These are phyloP conservation scores for Penicillium daleae DNA, from an alignment of 495 filamentous ascomycete species.

Conservation along the genomic window DNA sequence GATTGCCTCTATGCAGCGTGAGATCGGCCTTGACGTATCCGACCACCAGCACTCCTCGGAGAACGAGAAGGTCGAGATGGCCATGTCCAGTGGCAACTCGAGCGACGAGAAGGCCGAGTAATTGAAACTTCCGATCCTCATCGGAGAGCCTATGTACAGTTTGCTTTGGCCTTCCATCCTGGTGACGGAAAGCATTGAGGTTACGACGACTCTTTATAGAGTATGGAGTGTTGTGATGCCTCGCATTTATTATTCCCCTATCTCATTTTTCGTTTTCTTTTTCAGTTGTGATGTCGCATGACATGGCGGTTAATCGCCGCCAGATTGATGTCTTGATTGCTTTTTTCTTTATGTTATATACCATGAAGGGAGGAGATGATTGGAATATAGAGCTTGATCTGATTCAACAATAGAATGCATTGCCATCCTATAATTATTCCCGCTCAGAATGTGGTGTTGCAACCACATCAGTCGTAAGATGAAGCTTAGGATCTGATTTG, in stretches of 20 bases:
- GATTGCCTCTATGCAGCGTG: slow-evolving; percentile 35
- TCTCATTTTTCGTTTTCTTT: not conserved
- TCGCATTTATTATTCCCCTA: slow-evolving; percentile 19
- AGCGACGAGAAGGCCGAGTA: slow-evolving; percentile 34
- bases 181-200: slow-evolving; percentile 26
- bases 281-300: slow-evolving; percentile 13
- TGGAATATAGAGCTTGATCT: not conserved
- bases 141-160: not conserved
- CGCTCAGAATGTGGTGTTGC: not conserved
- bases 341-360: slow-evolving; percentile 16
- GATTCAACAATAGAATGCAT: not conserved
- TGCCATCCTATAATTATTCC: not conserved
- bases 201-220: slow-evolving; percentile 17
- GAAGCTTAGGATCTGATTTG: too few relatives aligned
- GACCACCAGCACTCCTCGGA: slow-evolving; percentile 23
- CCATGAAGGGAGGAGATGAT: slow-evolving; percentile 4
- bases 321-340: slow-evolving; percentile 14
- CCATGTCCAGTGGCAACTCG: slow-evolving; percentile 32
- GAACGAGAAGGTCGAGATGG: slow-evolving; percentile 38
- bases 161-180: slow-evolving; percentile 29
- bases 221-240: slow-evolving; percentile 24
- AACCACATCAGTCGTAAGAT: too few relatives aligned
- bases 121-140: not conserved
- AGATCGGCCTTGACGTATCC: slow-evolving; percentile 33
- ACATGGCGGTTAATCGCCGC: slow-evolving; percentile 19